These are phyloP conservation scores for Cucurbita ficifolia DNA, from an alignment of 306 rosid species.

Conservation along the genomic window DNA sequence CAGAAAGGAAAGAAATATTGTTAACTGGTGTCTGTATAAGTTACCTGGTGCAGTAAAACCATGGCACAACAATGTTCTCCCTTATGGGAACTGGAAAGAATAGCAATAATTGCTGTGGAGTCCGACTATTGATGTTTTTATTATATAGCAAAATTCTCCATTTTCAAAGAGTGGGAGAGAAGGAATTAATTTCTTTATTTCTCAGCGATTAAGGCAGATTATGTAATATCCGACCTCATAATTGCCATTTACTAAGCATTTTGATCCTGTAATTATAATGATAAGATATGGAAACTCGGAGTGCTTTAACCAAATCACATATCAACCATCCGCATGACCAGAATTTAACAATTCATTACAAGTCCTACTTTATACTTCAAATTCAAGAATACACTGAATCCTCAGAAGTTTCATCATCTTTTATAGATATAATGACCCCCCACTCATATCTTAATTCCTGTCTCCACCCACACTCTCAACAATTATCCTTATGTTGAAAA, in stretches of 20 bases:
- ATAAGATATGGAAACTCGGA: not conserved
- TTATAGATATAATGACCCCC: not conserved
- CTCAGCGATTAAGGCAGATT: not conserved
- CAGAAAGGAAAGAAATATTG: not conserved
- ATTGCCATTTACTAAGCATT: conserved; percentile 2
- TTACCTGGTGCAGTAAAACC: too few species aligned
- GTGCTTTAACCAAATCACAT: not conserved
- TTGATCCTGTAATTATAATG: not conserved
- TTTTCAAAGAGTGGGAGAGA: not conserved
- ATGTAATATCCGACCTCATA: not conserved
- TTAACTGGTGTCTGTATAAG: not conserved
- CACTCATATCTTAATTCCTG: not conserved
- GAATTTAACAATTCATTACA: not conserved
- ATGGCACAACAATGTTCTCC: too few species aligned
- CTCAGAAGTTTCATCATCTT: not conserved
- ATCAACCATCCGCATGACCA: not conserved
- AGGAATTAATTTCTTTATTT: not conserved
- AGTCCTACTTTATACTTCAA: not conserved
- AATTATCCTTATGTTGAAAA: not conserved
- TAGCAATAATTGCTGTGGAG: not conserved
- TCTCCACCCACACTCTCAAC: not conserved
- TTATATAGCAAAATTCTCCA: not conserved
- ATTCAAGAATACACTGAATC: not conserved
- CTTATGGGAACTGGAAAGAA: too few species aligned
- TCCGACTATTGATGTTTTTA: not conserved